Base-by-base conservation (phyloP, 805 yeast species). In the Starmerella asiatica region DNA sequence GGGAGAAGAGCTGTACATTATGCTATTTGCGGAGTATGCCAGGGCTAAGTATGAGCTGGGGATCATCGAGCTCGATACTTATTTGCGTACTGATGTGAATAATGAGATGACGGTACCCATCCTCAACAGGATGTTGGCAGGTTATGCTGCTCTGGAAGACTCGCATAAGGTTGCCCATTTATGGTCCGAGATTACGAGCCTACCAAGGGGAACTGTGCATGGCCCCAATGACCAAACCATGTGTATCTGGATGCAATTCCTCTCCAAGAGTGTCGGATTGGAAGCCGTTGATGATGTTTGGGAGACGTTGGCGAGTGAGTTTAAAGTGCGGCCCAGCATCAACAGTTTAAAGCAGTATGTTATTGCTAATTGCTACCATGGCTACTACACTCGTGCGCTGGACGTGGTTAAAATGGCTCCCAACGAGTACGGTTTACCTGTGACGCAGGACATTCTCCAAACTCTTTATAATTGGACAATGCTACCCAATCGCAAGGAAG, bases 311-410 rank as follows among this genome's bases (percentile, higher is more conserved):
- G 69, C 77, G 1, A 61, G 61, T 29, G 42, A 51, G 16, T 73
- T 65, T 49, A 70, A 68, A 0, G 57, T 80, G 4, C 47, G 63
- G 11, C 81, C 82, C 0, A 67, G 70, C 43, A 58, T 67, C 27
- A 64, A 64, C 8, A 65, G 76, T 26, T 69, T 68, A 52, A 67
- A 65, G 30, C 83, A 78, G 54, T 76, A 71, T 49, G 56, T 81
- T 26, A 70, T 78, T 41, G 81, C 84, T 0, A 76, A 79, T 54
- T 77, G 80, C 44, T 76, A 76, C 48, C 74, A 75, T 52, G 84
- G 79, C 7, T 60, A 67, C 34, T 68, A 66, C 29, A 67, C 67
- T 8, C 67, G 70, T 3, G 91, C 91, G 0, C 57, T 75, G 5
- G 60, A 61, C 15, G 56, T 74, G 21, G 64, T 73, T 3, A 61